Percentiles rank a stretch among this genome's conserved stretches.
Conservation (phyloP, 495 filamentous ascomycete genomes). For the Lasiosphaeria miniovina region DNA sequence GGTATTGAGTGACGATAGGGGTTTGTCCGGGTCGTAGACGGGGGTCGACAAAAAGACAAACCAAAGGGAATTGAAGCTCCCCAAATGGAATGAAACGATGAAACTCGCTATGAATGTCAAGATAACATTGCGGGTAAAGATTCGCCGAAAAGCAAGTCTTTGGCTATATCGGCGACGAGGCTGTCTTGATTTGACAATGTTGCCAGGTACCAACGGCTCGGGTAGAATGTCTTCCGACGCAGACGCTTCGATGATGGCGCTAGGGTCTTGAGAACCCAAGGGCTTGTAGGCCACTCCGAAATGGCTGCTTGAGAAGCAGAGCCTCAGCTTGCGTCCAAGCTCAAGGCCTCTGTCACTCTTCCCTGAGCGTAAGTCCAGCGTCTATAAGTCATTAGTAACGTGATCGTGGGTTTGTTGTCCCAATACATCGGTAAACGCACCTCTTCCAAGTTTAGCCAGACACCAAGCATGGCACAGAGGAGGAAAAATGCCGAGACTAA, state of each 20-base stretch:
- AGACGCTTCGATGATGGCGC: conserved; percentile 27
- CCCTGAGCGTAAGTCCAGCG: conserved; percentile 46
- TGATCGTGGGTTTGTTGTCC: neutral
- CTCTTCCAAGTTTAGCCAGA: conserved; percentile 70
- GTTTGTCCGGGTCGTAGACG: conserved; percentile 54
- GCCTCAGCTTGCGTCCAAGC: conserved; percentile 29
- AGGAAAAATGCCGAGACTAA: conserved; percentile 69
- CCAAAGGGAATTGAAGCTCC: conserved; percentile 82
- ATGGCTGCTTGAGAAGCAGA: conserved; percentile 14
- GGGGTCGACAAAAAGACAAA: conserved; percentile 81
- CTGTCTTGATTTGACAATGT: conserved; percentile 5
- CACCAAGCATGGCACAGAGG: conserved; percentile 48
- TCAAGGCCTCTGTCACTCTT: conserved; percentile 49
- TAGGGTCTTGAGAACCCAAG: conserved; percentile 16
- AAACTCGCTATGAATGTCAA: conserved; percentile 64
- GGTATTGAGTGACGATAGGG: conserved; percentile 26
- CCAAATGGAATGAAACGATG: conserved; percentile 72
- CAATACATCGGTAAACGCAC: conserved; percentile 32
- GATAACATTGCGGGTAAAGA: conserved; percentile 75
- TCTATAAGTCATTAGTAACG: conserved; percentile 38
- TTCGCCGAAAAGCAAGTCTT: conserved; percentile 63
- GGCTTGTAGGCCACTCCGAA: conserved; percentile 14
- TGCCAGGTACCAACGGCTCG: neutral
- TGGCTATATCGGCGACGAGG: conserved; percentile 33
- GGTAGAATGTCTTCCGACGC: conserved; percentile 6